Evolutionary conservation across 257 asterid genomes (phyloP).

Genomic region (Nicotiana tomentosiformis): DNA sequence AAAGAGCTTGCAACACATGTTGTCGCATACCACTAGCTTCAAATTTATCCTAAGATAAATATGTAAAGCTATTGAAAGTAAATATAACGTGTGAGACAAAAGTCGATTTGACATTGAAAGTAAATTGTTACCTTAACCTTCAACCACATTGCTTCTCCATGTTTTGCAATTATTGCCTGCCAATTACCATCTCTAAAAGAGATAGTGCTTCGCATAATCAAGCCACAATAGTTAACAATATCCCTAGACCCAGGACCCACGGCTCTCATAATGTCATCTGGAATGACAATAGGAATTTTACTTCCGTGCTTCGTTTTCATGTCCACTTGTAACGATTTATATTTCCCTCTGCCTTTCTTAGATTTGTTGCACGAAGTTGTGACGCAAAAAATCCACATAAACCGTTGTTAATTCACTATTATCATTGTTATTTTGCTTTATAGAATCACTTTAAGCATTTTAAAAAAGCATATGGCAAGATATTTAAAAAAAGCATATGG

Average conservation of each 20-base stretch:
- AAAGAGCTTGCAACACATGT: neutral
- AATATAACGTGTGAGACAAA: neutral
- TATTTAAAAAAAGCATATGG: too few relatives aligned
- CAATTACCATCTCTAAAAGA: neutral
- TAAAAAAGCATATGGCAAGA: neutral
- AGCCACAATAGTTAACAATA: neutral
- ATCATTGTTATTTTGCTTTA: neutral
- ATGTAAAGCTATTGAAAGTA: neutral
- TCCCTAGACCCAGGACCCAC: neutral
- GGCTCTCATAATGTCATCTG: neutral
- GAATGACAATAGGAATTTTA: neutral
- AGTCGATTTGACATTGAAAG: neutral
- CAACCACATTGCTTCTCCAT: neutral
- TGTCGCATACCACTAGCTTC: neutral
- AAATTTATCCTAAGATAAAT: neutral
- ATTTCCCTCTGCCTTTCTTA: neutral
- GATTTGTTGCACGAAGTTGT: too few relatives aligned
- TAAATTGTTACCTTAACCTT: neutral
- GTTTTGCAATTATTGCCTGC: neutral
- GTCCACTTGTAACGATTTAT: neutral
- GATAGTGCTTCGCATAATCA: neutral
- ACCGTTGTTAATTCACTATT: neutral
- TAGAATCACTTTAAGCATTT: neutral
- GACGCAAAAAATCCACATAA: too few relatives aligned
- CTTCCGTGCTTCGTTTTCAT: neutral